Evolutionary conservation across 768 basidiomycete species (phyloP).

Genomic region (Lactifluus volemus): DNA sequence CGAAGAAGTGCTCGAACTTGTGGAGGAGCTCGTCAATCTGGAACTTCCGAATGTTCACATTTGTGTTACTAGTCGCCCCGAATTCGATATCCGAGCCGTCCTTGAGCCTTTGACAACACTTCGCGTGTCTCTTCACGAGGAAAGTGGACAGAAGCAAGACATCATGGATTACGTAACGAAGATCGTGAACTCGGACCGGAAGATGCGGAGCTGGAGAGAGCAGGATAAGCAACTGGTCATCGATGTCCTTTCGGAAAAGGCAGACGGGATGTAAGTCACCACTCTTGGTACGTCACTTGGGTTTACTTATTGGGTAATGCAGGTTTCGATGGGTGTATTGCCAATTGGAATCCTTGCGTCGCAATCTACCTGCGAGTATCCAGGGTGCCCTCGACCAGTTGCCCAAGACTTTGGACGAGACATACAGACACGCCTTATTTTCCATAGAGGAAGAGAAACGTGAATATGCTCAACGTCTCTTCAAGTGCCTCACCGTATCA

Average conservation of each 20-base stretch:
- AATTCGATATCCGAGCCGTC: no score
- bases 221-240: no score
- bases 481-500: background rate
- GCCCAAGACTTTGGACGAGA: background rate
- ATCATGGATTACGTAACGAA: background rate
- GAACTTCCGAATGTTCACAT: background rate
- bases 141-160: background rate
- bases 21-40: background rate
- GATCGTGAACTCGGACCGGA: background rate
- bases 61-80: background rate
- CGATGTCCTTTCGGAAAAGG: no score
- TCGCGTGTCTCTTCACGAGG: background rate
- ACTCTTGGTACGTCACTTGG: background rate
- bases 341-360: background rate
- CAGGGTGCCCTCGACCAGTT: background rate
- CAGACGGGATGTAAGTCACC: background rate
- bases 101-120: background rate
- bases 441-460: background rate
- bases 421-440: background rate
- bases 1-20: background rate
- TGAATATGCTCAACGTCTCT: background rate
- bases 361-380: background rate
- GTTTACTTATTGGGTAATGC: background rate
- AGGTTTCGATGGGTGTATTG: background rate
- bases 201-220: no score